phyloP scores from a whole-genome alignment of 352 stramenopile genomes.

The Pythium rhizo-oryzae region DNA sequence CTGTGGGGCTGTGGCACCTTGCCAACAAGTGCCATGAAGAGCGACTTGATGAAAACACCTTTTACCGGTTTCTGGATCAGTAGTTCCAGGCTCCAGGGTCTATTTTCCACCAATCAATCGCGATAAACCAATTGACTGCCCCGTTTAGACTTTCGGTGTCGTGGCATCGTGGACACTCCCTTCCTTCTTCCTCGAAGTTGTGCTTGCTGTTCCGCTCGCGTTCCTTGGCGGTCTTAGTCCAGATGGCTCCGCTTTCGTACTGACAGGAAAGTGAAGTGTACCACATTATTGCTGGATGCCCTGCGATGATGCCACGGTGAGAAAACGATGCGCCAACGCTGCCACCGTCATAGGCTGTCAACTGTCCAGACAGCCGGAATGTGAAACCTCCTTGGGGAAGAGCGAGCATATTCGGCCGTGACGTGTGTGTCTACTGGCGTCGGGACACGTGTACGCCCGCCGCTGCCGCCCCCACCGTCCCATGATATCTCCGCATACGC shows the following conservation, averaged over 20 bases:
- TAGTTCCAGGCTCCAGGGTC: background rate
- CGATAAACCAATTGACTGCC: background rate
- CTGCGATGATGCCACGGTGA: constrained; percentile 6
- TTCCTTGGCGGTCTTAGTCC: background rate
- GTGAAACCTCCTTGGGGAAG: background rate
- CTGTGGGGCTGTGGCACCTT: too few relatives aligned
- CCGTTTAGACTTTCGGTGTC: background rate
- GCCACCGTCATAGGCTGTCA: background rate
- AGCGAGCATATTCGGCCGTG: too few relatives aligned
- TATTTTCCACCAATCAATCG: background rate
- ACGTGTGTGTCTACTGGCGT: constrained; percentile 1
- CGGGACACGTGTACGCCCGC: background rate
- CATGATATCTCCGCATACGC: background rate
- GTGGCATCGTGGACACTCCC: background rate
- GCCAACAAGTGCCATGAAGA: too few relatives aligned
- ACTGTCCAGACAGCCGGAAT: background rate
- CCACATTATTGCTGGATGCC: background rate
- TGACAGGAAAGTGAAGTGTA: background rate
- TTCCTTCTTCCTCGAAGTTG: too few relatives aligned
- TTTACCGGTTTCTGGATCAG: background rate
- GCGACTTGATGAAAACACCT: too few relatives aligned
- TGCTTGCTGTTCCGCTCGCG: background rate
- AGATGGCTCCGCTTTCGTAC: constrained; percentile 1
- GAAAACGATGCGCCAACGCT: background rate
- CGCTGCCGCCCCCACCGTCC: background rate